Conservation (phyloP, 129 eudicot genomes). For the Pulicaria dysenterica region DNA sequence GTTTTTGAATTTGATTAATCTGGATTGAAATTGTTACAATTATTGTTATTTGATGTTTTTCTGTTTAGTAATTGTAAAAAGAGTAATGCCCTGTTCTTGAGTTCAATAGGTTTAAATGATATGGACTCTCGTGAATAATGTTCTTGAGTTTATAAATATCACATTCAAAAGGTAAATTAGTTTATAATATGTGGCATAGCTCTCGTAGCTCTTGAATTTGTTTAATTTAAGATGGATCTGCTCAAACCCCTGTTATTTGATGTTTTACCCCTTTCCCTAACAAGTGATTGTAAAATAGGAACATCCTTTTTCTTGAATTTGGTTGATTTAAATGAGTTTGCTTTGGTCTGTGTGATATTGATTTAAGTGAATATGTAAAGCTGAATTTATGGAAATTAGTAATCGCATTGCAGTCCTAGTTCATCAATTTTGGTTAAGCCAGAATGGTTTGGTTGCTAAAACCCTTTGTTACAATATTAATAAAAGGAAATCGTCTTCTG, state of each 20-base stretch:
- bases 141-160: not conserved
- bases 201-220: not conserved
- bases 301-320: conserved; percentile 10
- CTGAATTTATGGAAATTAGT: not conserved
- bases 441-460: no score
- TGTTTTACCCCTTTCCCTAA: not conserved
- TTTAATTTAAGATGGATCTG: not conserved
- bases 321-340: not conserved
- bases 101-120: not conserved
- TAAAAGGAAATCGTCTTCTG: not conserved
- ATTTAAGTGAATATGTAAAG: not conserved
- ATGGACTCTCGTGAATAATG: conserved; percentile 7
- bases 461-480: no score
- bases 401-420: no score
- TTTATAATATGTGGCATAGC: no score
- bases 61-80: not conserved
- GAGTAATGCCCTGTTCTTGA: not conserved
- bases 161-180: no score
- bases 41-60: not conserved
- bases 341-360: not conserved
- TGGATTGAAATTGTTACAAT: not conserved
- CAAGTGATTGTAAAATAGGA: not conserved
- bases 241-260: not conserved
- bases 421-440: no score
- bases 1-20: conserved; percentile 1